Base-by-base conservation (phyloP, 495 filamentous ascomycete species). In the Penicillium salamii region DNA sequence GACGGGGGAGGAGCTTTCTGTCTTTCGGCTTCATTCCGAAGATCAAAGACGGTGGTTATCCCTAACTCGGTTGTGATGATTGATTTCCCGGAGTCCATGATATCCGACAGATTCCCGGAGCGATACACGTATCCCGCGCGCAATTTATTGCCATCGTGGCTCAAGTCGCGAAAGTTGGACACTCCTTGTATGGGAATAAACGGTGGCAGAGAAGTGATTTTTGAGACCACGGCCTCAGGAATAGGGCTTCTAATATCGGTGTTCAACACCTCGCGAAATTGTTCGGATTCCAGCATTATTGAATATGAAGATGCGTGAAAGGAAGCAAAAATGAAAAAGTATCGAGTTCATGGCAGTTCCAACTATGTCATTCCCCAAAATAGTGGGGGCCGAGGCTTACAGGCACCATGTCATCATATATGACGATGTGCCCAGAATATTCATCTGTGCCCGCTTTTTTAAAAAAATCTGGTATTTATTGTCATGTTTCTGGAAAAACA, bases 11-110 rank as follows among this genome's bases (percentile, higher is more conserved):
- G 80, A 17, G 56, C 66, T 24, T 68, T 42, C 23, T 50, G 50
- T 12, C 66, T 55, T 47, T 79, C 66, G 17, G 78, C 67, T 52
- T 86, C 78, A 2, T 83, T 84, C 29, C 88, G 81, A 7, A 90
- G 68, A 61, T 90, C 85, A 52, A 80, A 88, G 32, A 89, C 75
- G 24, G 76, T 72, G 13, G 69, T 76, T 53, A 90, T 79, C 5
- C 77, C 74, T 8, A 89, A 64, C 5, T 59, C 52, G 6, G 59
- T 48, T 42, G 39, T 52, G 32, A 90, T 68, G 12, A 67, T 65
- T 3, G 54, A 45, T 3, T 79, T 77, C 6, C 83, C 84, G 14
- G 75, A 68, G 28, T 67, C 61, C 5, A 75, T 71, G 29, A 84
- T 65, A 20, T 67, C 62, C 0, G 60, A 55, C 8, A 80, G 61